These are phyloP conservation scores for Plasmodium yoelii DNA, from an alignment of 169 alveolate genomes.

Conservation along the genomic window DNA sequence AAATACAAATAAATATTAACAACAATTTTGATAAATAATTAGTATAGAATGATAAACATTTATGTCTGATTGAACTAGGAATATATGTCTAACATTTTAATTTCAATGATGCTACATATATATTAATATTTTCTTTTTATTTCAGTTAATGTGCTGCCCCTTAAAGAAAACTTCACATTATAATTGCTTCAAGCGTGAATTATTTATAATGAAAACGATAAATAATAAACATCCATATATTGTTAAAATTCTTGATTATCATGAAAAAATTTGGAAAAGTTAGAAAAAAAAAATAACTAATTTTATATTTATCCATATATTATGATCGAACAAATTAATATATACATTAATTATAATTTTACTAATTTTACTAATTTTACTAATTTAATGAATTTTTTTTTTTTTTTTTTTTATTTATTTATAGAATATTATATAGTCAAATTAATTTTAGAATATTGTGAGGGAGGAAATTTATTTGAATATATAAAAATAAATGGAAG, in stretches of 20 bases:
- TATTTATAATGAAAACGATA: slow-evolving; percentile 70
- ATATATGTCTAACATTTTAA: neutral
- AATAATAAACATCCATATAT: slow-evolving; percentile 70
- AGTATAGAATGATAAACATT: neutral
- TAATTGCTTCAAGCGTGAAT: slow-evolving; percentile 66
- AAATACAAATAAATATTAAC: neutral
- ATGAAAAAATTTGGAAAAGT: slow-evolving; percentile 75
- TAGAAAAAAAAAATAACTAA: slow-evolving; percentile 1
- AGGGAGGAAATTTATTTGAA: slow-evolving; percentile 63
- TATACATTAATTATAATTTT: neutral
- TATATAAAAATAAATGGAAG: slow-evolving; percentile 69
- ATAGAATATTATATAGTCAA: slow-evolving; percentile 62
- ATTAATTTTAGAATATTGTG: slow-evolving; percentile 58
- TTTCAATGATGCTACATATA: neutral
- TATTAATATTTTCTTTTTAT: neutral
- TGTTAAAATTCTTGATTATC: slow-evolving; percentile 70
- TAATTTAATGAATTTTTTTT: no score
- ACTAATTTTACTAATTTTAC: no score
- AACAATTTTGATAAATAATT: neutral
- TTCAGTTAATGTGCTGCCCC: slow-evolving; percentile 71
- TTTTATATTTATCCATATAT: neutral
- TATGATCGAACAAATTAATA: neutral
- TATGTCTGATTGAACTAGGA: neutral
- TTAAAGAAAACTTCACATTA: slow-evolving; percentile 66
- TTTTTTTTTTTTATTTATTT: slow-evolving; percentile 2